A percentile compares a stretch with the other conserved stretches of the same genome.
These are phyloP conservation scores for Metarhizium brunneum DNA, from an alignment of 2,329 filamentous ascomycete genomes.

Conservation along the genomic window DNA sequence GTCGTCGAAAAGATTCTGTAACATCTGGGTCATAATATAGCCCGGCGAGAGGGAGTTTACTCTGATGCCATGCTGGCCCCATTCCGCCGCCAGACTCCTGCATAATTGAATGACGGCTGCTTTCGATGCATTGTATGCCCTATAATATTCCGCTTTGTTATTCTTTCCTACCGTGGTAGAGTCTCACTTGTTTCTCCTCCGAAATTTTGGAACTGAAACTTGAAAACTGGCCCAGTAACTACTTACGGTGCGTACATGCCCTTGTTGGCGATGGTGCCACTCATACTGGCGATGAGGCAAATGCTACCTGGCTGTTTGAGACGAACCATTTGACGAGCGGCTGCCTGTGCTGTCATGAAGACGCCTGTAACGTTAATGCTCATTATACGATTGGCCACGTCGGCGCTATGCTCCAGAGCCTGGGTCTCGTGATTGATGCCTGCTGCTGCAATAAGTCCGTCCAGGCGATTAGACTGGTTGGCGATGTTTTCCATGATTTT, in stretches of 20 bases:
- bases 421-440: slow-evolving; percentile 38
- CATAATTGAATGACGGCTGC: slow-evolving; percentile 51
- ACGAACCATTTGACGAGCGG: slow-evolving; percentile 66
- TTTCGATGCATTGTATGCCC: slow-evolving; percentile 55
- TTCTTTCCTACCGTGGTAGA: slow-evolving; percentile 25
- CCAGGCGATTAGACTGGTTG: slow-evolving; percentile 59
- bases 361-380: slow-evolving; percentile 79
- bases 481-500: slow-evolving; percentile 60
- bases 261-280: slow-evolving; percentile 53
- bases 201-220: slow-evolving; percentile 14
- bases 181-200: not conserved
- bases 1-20: not conserved
- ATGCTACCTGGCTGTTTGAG: slow-evolving; percentile 51
- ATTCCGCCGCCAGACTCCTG: slow-evolving; percentile 51
- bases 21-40: slow-evolving; percentile 13
- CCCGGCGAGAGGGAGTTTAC: slow-evolving; percentile 59
- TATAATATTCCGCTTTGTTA: slow-evolving; percentile 7
- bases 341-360: slow-evolving; percentile 79
- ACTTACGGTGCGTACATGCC: slow-evolving; percentile 32
- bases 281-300: slow-evolving; percentile 63
- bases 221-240: slow-evolving; percentile 1
- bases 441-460: slow-evolving; percentile 49
- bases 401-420: slow-evolving; percentile 67
- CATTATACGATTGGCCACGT: slow-evolving; percentile 70
- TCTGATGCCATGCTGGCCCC: slow-evolving; percentile 52